These are phyloP conservation scores for Rutidosis leptorrhynchoides DNA, from an alignment of 129 eudicot species.

Conservation along the genomic window DNA sequence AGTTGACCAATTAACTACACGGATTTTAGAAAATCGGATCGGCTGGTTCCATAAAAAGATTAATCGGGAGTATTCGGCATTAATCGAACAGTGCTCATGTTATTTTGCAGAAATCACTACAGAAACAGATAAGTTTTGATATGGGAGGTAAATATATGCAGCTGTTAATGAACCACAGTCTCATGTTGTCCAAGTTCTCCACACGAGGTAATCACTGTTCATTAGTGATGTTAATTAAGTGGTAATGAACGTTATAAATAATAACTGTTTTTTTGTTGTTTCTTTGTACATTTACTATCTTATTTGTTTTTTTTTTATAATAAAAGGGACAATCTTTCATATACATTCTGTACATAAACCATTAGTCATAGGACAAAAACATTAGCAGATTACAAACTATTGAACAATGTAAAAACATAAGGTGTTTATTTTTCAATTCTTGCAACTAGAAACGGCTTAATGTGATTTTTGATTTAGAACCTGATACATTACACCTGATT, in stretches of 20 bases:
- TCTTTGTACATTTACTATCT: not conserved
- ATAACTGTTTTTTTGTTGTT: not conserved
- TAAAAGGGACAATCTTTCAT: not conserved
- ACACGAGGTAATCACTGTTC: constrained; percentile 49
- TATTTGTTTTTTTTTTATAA: not conserved
- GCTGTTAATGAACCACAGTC: constrained; percentile 59
- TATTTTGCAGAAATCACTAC: constrained; percentile 57
- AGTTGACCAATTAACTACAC: no score
- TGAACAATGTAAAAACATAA: not conserved
- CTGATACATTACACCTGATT: not conserved
- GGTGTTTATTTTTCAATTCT: not conserved
- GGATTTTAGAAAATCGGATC: no score
- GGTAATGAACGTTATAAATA: not conserved
- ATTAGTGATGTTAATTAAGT: not conserved
- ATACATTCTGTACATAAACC: not conserved
- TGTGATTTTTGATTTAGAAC: not conserved
- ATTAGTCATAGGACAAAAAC: not conserved
- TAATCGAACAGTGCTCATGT: no score
- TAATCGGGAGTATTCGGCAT: no score
- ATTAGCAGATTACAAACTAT: not conserved
- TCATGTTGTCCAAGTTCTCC: constrained; percentile 53
- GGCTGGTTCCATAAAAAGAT: no score
- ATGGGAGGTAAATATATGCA: constrained; percentile 65
- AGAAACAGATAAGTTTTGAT: constrained; percentile 63
- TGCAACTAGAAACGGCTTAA: not conserved